phyloP scores from a whole-genome alignment of 2,329 filamentous ascomycete genomes.

The Thelonectria blattea region DNA sequence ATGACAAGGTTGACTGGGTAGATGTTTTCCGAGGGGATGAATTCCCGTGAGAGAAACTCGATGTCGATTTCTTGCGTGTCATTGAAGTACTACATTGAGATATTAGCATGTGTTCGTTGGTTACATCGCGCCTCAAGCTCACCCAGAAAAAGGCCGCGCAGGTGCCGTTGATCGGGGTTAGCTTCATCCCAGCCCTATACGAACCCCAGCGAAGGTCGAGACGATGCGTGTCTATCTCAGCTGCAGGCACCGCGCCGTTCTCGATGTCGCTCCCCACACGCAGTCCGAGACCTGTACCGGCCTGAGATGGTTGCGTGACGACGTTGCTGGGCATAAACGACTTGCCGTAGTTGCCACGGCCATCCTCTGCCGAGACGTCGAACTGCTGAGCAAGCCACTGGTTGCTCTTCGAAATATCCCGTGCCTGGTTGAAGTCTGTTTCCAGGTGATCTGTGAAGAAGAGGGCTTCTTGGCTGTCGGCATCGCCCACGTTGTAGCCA shows the following conservation, averaged over 20 bases:
- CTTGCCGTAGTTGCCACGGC: constrained; percentile 71
- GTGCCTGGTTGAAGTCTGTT: constrained; percentile 70
- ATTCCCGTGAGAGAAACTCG: constrained; percentile 75
- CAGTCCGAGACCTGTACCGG: constrained; percentile 61
- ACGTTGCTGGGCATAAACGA: constrained; percentile 64
- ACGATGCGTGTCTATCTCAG: constrained; percentile 68
- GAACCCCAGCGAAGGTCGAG: constrained; percentile 72
- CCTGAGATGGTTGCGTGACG: constrained; percentile 50
- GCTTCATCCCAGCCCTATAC: constrained; percentile 71
- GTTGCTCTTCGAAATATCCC: constrained; percentile 54
- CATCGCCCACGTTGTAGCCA: constrained; percentile 66
- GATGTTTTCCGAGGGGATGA: constrained; percentile 54
- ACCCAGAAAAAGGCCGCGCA: constrained; percentile 85
- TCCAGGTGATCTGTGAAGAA: constrained; percentile 75
- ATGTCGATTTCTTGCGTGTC: constrained; percentile 83
- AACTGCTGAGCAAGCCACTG: constrained; percentile 74
- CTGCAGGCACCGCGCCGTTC: constrained; percentile 62
- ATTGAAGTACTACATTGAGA: constrained; percentile 68
- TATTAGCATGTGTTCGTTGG: constrained; percentile 6
- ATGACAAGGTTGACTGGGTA: constrained; percentile 77
- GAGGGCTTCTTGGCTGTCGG: constrained; percentile 46
- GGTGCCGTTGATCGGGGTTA: constrained; percentile 67
- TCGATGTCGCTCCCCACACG: constrained; percentile 54
- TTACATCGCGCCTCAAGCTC: constrained; percentile 28
- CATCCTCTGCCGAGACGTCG: constrained; percentile 63